Evolutionary conservation across 192 early-diverging fungal genomes (phyloP), one percentile per base, ranked within the genome.

Genomic region (Backusella tuberculispora): DNA sequence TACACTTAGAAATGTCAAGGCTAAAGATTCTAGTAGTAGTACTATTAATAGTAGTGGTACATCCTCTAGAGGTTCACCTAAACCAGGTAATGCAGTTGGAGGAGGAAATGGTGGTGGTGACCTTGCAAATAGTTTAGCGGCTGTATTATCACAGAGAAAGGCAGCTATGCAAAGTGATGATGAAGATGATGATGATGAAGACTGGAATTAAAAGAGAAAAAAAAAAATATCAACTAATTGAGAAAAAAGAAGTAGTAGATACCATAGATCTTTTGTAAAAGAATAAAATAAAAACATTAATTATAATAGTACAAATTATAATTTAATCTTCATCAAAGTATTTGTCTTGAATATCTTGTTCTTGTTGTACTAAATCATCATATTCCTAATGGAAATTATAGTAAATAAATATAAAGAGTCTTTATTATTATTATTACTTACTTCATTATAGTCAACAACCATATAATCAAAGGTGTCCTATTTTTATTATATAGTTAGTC

Each of bases 381-480:
- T 73, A 84, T 37, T 45, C 74, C 80, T 80, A 45, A 6, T 14
- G 15, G 12, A 19, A 0, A 12, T 26, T 56, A 73, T 66, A 19
- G 42, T 46, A 34, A 4, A 5, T 10, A 26, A 5, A 6, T 19
- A 34, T 0, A 29, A 47, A 47, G 29, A 44, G 2, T n/a, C 9
- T 3, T 21, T 10, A 48, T 38, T 8, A 37, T 19, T 10, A 34
- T n/a, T 3, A 8, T 6, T 21, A 45, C 74, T 47, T 73, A 78
- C 77, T 15, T 83, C 79, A 48, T 83, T 81, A 42, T 78, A 73
- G 66, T 85, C 84, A 0, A 85, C 82, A 14, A 37, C 5, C 24
- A 46, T 65, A 63, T 85, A 85, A 72, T 85, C 82, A 70, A 85
- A 85, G 19, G 53, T 60, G 56, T 72, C 29, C 69, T 41, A 74